These are phyloP conservation scores for Naganishia sp. DNA, from an alignment of 1,284 basidiomycete genomes.

Conservation along the genomic window DNA sequence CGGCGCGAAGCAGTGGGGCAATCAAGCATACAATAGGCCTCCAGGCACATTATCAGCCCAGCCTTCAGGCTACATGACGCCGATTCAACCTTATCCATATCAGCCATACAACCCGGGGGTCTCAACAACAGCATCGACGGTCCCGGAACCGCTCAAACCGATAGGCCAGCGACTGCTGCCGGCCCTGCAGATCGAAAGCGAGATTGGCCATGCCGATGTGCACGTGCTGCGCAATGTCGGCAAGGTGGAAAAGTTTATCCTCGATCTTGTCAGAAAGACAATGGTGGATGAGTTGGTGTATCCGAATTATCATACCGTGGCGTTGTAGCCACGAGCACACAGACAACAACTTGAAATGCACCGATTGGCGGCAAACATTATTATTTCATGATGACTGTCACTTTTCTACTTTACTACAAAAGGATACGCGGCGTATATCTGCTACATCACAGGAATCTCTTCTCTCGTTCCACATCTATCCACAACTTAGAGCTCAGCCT, in stretches of 20 bases:
- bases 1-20: background rate
- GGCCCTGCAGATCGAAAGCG: conserved; percentile 89
- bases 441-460: background rate
- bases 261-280: conserved; percentile 90
- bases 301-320: conserved; percentile 85
- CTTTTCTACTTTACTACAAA: conserved; percentile 20
- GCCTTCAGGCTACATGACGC: background rate
- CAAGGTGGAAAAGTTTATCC: conserved; percentile 91
- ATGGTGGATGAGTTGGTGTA: conserved; percentile 91
- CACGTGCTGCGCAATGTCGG: conserved; percentile 96
- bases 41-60: too few relatives aligned
- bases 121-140: background rate
- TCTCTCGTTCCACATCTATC: background rate
- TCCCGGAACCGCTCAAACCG: conserved; percentile 47
- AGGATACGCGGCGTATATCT: conserved; percentile 10
- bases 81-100: conserved; percentile 20
- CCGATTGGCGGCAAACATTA: background rate
- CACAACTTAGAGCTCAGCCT: conserved; percentile 40
- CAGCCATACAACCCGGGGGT: conserved; percentile 21
- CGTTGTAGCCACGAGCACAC: conserved; percentile 37
- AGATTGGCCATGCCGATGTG: conserved; percentile 93
- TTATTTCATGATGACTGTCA: conserved; percentile 5
- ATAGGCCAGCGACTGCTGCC: conserved; percentile 84
- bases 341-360: background rate
- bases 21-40: background rate